A percentile compares a stretch with the other conserved stretches of the same genome.
These are phyloP conservation scores for Fusarium ambrosium DNA, from an alignment of 2,329 filamentous ascomycete species.

Conservation along the genomic window DNA sequence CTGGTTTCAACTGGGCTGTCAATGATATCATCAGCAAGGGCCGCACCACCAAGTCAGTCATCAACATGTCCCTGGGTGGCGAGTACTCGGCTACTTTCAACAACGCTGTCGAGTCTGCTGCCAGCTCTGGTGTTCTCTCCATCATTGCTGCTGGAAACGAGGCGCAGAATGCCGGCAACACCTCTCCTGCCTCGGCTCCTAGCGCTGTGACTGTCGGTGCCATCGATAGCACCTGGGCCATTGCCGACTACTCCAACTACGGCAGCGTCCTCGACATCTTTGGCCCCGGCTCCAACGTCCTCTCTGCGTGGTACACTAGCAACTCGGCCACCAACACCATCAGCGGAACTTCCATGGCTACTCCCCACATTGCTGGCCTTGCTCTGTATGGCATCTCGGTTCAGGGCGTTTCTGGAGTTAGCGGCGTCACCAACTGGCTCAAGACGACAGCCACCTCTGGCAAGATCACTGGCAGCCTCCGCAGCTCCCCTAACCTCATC, in stretches of 20 bases:
- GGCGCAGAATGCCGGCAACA: slow-evolving; percentile 44
- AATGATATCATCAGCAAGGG: slow-evolving; percentile 59
- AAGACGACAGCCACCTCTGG: slow-evolving; percentile 57
- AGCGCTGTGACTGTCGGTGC: slow-evolving; percentile 53
- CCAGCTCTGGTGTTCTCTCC: slow-evolving; percentile 61
- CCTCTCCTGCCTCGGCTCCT: slow-evolving; percentile 51
- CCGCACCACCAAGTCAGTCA: slow-evolving; percentile 58
- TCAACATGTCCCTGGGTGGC: slow-evolving; percentile 71
- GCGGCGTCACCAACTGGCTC: slow-evolving; percentile 58
- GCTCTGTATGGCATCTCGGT: slow-evolving; percentile 62
- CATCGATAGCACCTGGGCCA: slow-evolving; percentile 54
- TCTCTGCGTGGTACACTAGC: slow-evolving; percentile 63
- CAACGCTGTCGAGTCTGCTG: slow-evolving; percentile 61
- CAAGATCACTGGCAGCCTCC: slow-evolving; percentile 55
- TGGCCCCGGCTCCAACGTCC: slow-evolving; percentile 61
- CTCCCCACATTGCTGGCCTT: slow-evolving; percentile 72
- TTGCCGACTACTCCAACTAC: slow-evolving; percentile 65
- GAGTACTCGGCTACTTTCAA: slow-evolving; percentile 61
- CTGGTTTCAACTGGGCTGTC: slow-evolving; percentile 58
- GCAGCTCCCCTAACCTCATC: slow-evolving; percentile 61
- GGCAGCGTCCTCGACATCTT: slow-evolving; percentile 64
- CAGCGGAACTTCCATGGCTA: slow-evolving; percentile 75
- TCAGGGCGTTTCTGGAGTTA: slow-evolving; percentile 51
- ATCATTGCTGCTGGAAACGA: slow-evolving; percentile 70
- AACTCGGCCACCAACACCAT: slow-evolving; percentile 61